Evolutionary conservation across 1,284 basidiomycete genomes (phyloP).

Genomic region (Bondarzewia mesenterica): DNA sequence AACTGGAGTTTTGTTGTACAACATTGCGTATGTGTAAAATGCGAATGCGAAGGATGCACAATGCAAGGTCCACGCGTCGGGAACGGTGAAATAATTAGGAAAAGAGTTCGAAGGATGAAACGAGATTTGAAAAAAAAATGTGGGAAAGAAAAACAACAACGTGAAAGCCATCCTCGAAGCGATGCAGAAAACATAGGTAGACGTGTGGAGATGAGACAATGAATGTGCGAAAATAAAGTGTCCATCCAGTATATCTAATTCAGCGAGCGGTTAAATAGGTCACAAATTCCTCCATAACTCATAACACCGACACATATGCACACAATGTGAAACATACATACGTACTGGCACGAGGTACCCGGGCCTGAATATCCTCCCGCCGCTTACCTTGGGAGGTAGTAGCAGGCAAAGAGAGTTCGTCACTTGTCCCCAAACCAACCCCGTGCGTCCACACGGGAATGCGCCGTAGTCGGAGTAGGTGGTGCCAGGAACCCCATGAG

Average conservation of each 20-base stretch:
- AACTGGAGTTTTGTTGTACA: constrained; percentile 1
- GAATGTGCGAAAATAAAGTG: constrained; percentile 1
- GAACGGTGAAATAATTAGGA: background rate
- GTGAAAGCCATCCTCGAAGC: constrained; percentile 4
- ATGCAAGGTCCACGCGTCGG: background rate
- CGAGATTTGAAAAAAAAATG: background rate
- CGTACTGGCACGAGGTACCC: background rate
- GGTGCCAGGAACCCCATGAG: constrained; percentile 62
- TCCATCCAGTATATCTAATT: background rate
- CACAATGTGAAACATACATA: background rate
- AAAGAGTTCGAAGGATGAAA: too few species aligned
- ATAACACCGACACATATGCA: background rate
- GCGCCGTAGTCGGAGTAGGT: constrained; percentile 72
- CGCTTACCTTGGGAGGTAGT: too few species aligned
- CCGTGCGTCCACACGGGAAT: constrained; percentile 71
- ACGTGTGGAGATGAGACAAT: too few species aligned
- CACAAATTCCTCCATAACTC: background rate
- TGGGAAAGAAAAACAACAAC: background rate
- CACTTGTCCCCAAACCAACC: constrained; percentile 59
- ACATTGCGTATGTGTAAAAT: constrained; percentile 2
- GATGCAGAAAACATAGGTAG: background rate
- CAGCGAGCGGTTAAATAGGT: background rate
- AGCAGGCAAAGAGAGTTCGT: too few species aligned
- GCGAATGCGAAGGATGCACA: background rate
- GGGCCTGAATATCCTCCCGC: too few species aligned